phyloP scores from a whole-genome alignment of 2,329 filamentous ascomycete genomes.

The Xylaria sp. region DNA sequence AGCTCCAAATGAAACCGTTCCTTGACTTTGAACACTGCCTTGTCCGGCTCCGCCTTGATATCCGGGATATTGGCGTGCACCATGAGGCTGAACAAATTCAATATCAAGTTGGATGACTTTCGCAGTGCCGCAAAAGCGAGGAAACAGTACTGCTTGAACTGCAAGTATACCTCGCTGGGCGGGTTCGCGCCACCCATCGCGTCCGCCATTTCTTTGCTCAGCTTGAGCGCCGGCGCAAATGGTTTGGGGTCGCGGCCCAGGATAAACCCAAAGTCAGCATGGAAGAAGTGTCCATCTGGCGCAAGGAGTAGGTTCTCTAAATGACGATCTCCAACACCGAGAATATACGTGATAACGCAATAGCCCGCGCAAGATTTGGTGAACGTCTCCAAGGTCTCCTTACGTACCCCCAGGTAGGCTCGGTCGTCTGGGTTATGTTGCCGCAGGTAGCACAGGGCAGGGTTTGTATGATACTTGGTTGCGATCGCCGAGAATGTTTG shows the following conservation, averaged over 20 bases:
- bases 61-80: slow-evolving; percentile 96
- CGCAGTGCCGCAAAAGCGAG: slow-evolving; percentile 87
- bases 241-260: slow-evolving; percentile 95
- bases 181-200: slow-evolving; percentile 87
- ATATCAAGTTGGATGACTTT: slow-evolving; percentile 82
- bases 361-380: slow-evolving; percentile 95
- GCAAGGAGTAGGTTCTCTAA: slow-evolving; percentile 90
- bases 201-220: slow-evolving; percentile 97
- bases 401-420: slow-evolving; percentile 78
- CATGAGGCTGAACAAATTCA: slow-evolving; percentile 96
- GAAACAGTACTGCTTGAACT: slow-evolving; percentile 95
- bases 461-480: slow-evolving; percentile 69
- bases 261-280: slow-evolving; percentile 97
- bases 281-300: slow-evolving; percentile 92
- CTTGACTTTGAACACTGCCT: slow-evolving; percentile 89
- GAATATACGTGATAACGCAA: slow-evolving; percentile 96
- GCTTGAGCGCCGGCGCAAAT: slow-evolving; percentile 94
- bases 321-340: slow-evolving; percentile 93
- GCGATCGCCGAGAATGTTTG: slow-evolving; percentile 78
- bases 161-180: slow-evolving; percentile 63
- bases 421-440: slow-evolving; percentile 82
- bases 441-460: slow-evolving; percentile 76
- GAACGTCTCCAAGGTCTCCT: slow-evolving; percentile 91
- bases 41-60: slow-evolving; percentile 85
- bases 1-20: slow-evolving; percentile 91